Percentiles rank a stretch among this genome's conserved stretches.
phyloP scores from a whole-genome alignment of 345 rosid genomes.

The Firmiana major region DNA sequence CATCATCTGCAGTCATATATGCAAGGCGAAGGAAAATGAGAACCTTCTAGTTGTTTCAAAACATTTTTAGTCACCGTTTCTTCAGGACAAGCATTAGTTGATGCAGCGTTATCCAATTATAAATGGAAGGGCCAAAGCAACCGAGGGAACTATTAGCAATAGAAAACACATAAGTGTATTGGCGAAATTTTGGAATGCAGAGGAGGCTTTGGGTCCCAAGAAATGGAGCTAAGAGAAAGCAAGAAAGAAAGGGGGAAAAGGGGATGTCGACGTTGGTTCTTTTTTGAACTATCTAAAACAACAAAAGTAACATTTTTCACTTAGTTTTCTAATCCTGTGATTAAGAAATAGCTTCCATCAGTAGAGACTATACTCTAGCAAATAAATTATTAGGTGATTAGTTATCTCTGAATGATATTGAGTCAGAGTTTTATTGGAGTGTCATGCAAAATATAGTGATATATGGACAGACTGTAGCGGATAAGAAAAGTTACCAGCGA shows the following conservation, averaged over 20 bases:
- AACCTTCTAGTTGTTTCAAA: not conserved
- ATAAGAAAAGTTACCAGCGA: constrained; percentile 50
- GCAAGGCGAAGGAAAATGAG: not conserved
- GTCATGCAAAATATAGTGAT: not conserved
- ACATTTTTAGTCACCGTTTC: constrained; percentile 1
- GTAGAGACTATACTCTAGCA: too few relatives aligned
- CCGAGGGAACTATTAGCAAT: not conserved
- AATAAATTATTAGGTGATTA: not conserved
- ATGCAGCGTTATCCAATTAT: not conserved
- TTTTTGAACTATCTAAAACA: not conserved
- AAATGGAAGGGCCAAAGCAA: not conserved
- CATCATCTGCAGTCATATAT: constrained; percentile 57
- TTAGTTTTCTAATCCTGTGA: not conserved
- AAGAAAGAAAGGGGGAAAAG: not conserved
- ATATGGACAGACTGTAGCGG: not conserved
- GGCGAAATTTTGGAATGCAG: not conserved
- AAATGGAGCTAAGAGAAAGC: not conserved
- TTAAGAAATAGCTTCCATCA: not conserved
- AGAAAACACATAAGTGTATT: not conserved
- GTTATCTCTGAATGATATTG: not conserved
- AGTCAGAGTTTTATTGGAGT: not conserved
- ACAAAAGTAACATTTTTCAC: not conserved
- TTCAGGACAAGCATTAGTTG: not conserved
- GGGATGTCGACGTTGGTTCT: not conserved
- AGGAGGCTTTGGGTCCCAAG: not conserved